These are phyloP conservation scores for Leccinum fibrillosum DNA, from an alignment of 768 basidiomycete species.

Conservation along the genomic window DNA sequence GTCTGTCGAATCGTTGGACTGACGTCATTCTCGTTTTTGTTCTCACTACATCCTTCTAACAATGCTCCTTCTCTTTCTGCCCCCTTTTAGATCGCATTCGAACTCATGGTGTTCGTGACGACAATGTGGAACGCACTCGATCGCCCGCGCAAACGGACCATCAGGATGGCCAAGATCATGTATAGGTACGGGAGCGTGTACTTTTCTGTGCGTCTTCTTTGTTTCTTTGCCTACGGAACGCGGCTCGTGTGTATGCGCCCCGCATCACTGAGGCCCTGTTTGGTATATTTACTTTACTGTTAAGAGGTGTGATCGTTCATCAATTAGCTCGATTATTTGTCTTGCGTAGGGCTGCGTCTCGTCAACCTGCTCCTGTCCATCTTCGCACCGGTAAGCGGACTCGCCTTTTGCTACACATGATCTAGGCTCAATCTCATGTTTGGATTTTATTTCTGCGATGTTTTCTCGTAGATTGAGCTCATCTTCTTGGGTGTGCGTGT, in stretches of 20 bases:
- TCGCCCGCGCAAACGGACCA: too few species aligned
- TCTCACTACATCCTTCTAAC: not conserved
- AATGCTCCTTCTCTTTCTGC: not conserved
- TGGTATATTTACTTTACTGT: slow-evolving; percentile 11
- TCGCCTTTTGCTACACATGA: not conserved
- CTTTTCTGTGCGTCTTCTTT: slow-evolving; percentile 23
- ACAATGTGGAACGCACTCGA: too few species aligned
- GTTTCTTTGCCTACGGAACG: not conserved
- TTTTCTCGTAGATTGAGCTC: slow-evolving; percentile 15
- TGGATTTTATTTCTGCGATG: not conserved
- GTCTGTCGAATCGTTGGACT: not conserved
- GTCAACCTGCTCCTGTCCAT: slow-evolving; percentile 21
- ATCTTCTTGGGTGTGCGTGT: slow-evolving; percentile 22
- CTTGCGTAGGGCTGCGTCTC: slow-evolving; percentile 16
- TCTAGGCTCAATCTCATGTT: not conserved
- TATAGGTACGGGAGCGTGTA: slow-evolving; percentile 24
- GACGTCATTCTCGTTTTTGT: not conserved
- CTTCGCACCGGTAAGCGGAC: slow-evolving; percentile 21
- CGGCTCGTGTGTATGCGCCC: not conserved
- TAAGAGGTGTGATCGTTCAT: not conserved
- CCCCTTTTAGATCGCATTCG: slow-evolving; percentile 6
- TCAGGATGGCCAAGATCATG: slow-evolving; percentile 11
- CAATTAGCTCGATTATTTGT: not conserved
- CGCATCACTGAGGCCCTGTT: slow-evolving; percentile 18
- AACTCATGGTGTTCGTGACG: too few species aligned